These are phyloP conservation scores for Huntiella moniliformis DNA, from an alignment of 2,329 filamentous ascomycete genomes.

Conservation along the genomic window DNA sequence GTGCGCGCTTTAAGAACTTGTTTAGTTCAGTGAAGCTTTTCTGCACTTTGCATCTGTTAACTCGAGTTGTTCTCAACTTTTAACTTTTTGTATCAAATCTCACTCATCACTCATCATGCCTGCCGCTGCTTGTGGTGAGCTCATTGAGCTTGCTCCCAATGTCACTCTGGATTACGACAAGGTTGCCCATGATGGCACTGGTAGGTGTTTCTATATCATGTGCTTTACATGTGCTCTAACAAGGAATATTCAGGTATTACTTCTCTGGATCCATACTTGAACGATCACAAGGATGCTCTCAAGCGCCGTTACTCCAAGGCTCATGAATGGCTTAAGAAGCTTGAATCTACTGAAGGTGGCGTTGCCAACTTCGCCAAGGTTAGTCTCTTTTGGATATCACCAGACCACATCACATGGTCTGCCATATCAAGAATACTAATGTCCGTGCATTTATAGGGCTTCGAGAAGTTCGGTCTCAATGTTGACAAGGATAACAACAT, in stretches of 20 bases:
- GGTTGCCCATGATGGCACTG: slow-evolving; percentile 51
- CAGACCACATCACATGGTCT: background rate
- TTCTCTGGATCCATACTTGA: slow-evolving; percentile 73
- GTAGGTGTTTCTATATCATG: slow-evolving; percentile 24
- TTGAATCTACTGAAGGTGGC: slow-evolving; percentile 71
- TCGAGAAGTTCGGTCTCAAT: slow-evolving; percentile 72
- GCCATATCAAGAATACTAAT: background rate
- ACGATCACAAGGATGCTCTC: slow-evolving; percentile 63
- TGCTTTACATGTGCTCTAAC: background rate
- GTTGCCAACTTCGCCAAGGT: slow-evolving; percentile 81
- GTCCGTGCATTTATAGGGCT: slow-evolving; percentile 37
- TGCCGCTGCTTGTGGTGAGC: slow-evolving; percentile 6
- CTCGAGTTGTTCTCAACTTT: background rate
- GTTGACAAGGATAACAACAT: slow-evolving; percentile 69
- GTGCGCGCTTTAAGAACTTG: too few relatives aligned
- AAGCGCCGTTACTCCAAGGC: slow-evolving; percentile 60
- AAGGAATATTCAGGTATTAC: slow-evolving; percentile 46
- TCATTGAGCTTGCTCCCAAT: slow-evolving; percentile 11
- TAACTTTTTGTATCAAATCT: background rate
- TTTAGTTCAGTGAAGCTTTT: too few relatives aligned
- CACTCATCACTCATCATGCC: slow-evolving; percentile 2
- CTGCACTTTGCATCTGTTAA: background rate
- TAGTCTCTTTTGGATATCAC: slow-evolving; percentile 9
- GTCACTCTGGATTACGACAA: slow-evolving; percentile 11
- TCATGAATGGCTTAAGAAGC: slow-evolving; percentile 69